Evolutionary conservation across 2,329 filamentous ascomycete species (phyloP).

Genomic region (Camillea tinctor): DNA sequence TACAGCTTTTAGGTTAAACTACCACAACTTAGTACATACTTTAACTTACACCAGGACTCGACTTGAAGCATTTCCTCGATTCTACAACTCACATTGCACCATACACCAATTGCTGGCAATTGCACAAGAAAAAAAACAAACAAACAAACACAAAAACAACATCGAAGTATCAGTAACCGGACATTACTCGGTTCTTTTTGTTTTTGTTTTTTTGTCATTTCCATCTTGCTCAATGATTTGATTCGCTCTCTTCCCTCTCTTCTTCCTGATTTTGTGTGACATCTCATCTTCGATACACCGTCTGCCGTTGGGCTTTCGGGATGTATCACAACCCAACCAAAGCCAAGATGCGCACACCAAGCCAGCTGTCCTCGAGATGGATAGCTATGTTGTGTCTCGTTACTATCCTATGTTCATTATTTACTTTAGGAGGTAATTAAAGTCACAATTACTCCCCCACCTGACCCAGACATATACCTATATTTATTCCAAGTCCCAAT

Average conservation of each 20-base stretch:
- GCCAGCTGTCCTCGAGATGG: slow-evolving; percentile 60
- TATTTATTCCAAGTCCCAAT: neutral
- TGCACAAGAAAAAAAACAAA: too few species aligned
- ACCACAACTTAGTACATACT: too few species aligned
- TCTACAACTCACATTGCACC: neutral
- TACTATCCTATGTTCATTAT: slow-evolving; percentile 56
- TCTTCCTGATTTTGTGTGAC: slow-evolving; percentile 26
- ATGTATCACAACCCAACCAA: slow-evolving; percentile 24
- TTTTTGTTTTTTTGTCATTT: neutral
- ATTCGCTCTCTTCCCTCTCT: slow-evolving; percentile 7
- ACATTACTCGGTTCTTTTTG: too few species aligned
- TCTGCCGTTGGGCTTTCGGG: slow-evolving; percentile 20
- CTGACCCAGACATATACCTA: neutral
- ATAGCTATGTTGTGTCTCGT: slow-evolving; percentile 61
- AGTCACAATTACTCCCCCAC: neutral
- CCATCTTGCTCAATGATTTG: neutral
- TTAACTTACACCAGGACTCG: too few species aligned
- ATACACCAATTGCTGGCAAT: slow-evolving; percentile 4
- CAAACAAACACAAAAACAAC: too few species aligned
- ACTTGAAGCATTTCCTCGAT: too few species aligned
- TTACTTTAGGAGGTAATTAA: slow-evolving; percentile 62
- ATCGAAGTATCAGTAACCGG: neutral
- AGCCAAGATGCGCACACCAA: slow-evolving; percentile 48
- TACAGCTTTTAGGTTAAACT: neutral
- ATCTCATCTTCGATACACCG: slow-evolving; percentile 31